Conservation (phyloP, 2,329 filamentous ascomycete genomes). For the Botryotinia narcissicola region DNA sequence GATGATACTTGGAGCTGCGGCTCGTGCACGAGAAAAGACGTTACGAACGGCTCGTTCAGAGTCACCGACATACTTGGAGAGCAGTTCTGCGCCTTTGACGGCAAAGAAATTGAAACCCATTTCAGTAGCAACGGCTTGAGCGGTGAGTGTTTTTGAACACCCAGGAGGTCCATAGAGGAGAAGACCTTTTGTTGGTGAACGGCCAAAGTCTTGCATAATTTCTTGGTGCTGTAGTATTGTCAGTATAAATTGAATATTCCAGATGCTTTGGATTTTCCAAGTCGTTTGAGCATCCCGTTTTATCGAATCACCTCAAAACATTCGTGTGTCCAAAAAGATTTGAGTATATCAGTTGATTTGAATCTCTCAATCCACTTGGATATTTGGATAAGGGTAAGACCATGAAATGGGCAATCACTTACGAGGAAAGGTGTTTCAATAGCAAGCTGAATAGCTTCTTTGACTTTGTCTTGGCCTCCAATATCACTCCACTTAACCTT, state of each 20-base stretch:
- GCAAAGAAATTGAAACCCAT: constrained; percentile 91
- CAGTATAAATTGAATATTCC: constrained; percentile 14
- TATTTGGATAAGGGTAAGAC: not conserved
- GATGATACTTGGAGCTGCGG: constrained; percentile 87
- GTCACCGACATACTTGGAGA: constrained; percentile 97
- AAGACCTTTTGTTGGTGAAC: constrained; percentile 72
- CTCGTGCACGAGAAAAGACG: constrained; percentile 79
- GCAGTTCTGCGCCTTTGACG: constrained; percentile 87
- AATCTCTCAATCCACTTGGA: not conserved
- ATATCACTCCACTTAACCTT: constrained; percentile 86
- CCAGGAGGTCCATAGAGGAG: constrained; percentile 90
- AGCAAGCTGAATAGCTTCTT: constrained; percentile 54
- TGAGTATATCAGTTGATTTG: not conserved
- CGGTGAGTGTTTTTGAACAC: constrained; percentile 90
- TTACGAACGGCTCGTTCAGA: constrained; percentile 83
- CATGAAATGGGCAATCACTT: constrained; percentile 18
- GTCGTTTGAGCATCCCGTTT: not conserved
- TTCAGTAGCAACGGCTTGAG: constrained; percentile 87
- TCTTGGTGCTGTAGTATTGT: constrained; percentile 45
- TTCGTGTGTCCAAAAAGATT: not conserved
- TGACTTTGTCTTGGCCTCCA: constrained; percentile 77
- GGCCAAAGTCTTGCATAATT: constrained; percentile 48
- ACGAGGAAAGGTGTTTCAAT: constrained; percentile 36
- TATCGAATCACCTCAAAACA: not conserved
- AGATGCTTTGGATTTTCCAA: not conserved